Conservation (phyloP, 805 yeast species). For the Teunomyces aglyptinius region DNA sequence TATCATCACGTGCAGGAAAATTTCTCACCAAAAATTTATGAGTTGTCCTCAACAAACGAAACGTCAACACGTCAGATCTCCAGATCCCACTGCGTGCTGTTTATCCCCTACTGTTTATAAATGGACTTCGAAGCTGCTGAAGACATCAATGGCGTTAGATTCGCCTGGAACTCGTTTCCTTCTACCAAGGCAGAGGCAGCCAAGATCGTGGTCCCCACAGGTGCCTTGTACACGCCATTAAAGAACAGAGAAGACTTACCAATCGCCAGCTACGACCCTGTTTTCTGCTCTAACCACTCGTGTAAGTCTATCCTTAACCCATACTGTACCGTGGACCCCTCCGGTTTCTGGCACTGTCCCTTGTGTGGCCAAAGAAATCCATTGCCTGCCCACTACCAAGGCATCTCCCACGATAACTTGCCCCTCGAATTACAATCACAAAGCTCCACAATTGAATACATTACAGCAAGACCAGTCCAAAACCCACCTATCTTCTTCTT, state of each 20-base stretch:
- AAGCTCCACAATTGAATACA: slow-evolving; percentile 80
- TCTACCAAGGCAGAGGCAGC: slow-evolving; percentile 84
- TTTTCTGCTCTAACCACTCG: slow-evolving; percentile 66
- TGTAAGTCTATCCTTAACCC: slow-evolving; percentile 90
- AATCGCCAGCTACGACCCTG: slow-evolving; percentile 82
- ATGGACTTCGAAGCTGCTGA: slow-evolving; percentile 46
- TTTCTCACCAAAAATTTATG: slow-evolving; percentile 5
- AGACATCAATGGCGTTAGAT: slow-evolving; percentile 45
- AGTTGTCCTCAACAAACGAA: slow-evolving; percentile 10
- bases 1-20: slow-evolving; percentile 6
- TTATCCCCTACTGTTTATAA: slow-evolving; percentile 1
- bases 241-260: slow-evolving; percentile 74
- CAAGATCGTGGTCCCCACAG: slow-evolving; percentile 90
- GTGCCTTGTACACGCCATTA: slow-evolving; percentile 93
- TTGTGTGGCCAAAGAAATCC: slow-evolving; percentile 76
- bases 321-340: slow-evolving; percentile 74
- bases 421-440: slow-evolving; percentile 75
- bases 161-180: slow-evolving; percentile 72
- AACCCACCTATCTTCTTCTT: slow-evolving; percentile 84
- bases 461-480: slow-evolving; percentile 74
- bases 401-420: slow-evolving; percentile 68
- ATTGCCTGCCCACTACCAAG: slow-evolving; percentile 78
- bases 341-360: slow-evolving; percentile 85
- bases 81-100: slow-evolving; percentile 1
- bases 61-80: slow-evolving; percentile 7